A percentile compares a stretch with the other conserved stretches of the same genome.
Evolutionary conservation across 1,139 yeast genomes (phyloP).

Genomic region (Protomyces lactucae-debilis): DNA sequence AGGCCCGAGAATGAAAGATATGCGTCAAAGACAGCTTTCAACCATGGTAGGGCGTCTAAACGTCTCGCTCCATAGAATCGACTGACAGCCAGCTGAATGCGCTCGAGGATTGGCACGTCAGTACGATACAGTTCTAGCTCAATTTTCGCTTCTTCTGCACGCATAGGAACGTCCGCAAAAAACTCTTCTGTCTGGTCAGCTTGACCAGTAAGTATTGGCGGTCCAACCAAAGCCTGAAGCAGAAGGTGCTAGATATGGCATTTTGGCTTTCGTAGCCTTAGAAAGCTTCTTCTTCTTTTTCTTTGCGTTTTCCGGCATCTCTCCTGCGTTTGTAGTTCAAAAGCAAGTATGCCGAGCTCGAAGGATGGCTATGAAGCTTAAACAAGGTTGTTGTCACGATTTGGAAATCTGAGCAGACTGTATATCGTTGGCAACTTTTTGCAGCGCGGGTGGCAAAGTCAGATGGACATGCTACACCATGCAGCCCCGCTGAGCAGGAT

Average conservation of each 20-base stretch:
- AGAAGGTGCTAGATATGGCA: not conserved
- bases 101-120: conserved; percentile 3
- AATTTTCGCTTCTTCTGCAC: not conserved
- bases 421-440: too few species aligned
- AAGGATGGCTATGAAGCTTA: too few species aligned
- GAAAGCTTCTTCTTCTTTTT: not conserved
- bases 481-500: too few species aligned
- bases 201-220: not conserved
- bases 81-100: conserved; percentile 14
- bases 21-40: conserved; percentile 19
- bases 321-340: too few species aligned
- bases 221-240: not conserved
- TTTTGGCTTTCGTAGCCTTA: not conserved
- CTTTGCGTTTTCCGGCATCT: too few species aligned
- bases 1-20: conserved; percentile 6
- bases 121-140: not conserved
- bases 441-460: too few species aligned
- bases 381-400: too few species aligned
- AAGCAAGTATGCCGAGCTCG: too few species aligned
- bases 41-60: conserved; percentile 7
- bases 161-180: conserved; percentile 17
- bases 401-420: too few species aligned
- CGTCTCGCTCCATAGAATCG: conserved; percentile 1
- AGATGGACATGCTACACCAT: too few species aligned
- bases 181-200: conserved; percentile 5